Evolutionary conservation across 306 rosid species (phyloP).

Genomic region (Cyclanthera cordifolia): DNA sequence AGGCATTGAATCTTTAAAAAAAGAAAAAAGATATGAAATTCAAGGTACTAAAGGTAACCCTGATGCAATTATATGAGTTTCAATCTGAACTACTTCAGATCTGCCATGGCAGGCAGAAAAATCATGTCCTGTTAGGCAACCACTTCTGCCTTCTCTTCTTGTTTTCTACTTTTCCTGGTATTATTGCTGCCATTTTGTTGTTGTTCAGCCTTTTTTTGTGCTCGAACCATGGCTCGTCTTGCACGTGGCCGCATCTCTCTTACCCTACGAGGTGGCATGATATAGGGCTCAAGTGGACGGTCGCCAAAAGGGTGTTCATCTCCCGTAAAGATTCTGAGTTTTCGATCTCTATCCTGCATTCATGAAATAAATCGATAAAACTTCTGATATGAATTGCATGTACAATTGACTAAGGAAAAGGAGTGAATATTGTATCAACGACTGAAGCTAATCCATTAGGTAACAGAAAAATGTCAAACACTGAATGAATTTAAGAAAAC

Average conservation of each 20-base stretch:
- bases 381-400: background rate
- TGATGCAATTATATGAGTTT: background rate
- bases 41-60: background rate
- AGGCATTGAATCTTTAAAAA: constrained; percentile 1
- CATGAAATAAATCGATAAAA: constrained; percentile 11
- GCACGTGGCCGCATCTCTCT: constrained; percentile 79
- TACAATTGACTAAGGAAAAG: background rate
- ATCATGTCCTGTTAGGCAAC: constrained; percentile 21
- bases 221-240: constrained; percentile 84
- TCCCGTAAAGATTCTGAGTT: constrained; percentile 68
- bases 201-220: constrained; percentile 72
- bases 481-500: constrained; percentile 18
- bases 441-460: background rate
- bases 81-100: background rate
- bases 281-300: constrained; percentile 60
- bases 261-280: constrained; percentile 60
- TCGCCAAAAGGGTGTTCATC: constrained; percentile 76
- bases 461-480: background rate
- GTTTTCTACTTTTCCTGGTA: constrained; percentile 35
- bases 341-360: constrained; percentile 84
- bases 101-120: background rate
- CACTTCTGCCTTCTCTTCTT: constrained; percentile 29
- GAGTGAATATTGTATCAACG: background rate
- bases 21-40: background rate
- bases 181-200: constrained; percentile 31